Conservation (phyloP, 1,284 basidiomycete genomes). For the Malassezia vespertilionis region DNA sequence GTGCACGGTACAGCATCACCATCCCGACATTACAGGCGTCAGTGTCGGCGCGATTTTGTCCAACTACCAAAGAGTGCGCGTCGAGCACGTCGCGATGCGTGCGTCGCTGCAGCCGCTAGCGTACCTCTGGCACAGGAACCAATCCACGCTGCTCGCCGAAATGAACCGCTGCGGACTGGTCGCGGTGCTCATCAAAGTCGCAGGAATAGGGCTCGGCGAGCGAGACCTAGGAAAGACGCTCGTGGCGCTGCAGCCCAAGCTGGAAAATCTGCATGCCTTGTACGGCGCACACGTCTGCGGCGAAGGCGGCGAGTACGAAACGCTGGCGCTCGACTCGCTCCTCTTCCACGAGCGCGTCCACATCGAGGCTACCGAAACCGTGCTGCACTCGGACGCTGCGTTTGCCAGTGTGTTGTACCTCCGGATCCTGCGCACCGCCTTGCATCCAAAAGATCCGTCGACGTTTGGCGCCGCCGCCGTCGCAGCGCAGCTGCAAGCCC, state of each 20-base stretch:
- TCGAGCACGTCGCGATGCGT: constrained; percentile 69
- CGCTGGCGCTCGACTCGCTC: constrained; percentile 77
- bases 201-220: constrained; percentile 74
- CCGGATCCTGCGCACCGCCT: constrained; percentile 20
- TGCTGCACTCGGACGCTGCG: constrained; percentile 32
- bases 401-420: constrained; percentile 43
- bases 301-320: constrained; percentile 97
- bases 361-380: constrained; percentile 54
- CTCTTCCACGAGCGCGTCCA: constrained; percentile 69
- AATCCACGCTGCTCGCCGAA: constrained; percentile 67
- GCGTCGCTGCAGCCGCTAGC: constrained; percentile 63
- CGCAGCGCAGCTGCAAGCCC: constrained; percentile 3
- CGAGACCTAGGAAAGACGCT: constrained; percentile 68
- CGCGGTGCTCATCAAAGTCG: constrained; percentile 86
- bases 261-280: constrained; percentile 61
- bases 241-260: constrained; percentile 61
- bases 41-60: constrained; percentile 93
- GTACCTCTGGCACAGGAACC: constrained; percentile 88
- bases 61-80: constrained; percentile 89
- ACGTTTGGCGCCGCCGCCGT: not conserved
- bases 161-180: constrained; percentile 74
- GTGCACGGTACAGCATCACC: constrained; percentile 56
- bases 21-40: constrained; percentile 76
- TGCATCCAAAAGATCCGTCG: constrained; percentile 24
- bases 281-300: constrained; percentile 93